Evolutionary conservation across 352 stramenopile genomes (phyloP), one percentile per base, ranked within the genome.

Genomic region (Phytophthora citrophthora): DNA sequence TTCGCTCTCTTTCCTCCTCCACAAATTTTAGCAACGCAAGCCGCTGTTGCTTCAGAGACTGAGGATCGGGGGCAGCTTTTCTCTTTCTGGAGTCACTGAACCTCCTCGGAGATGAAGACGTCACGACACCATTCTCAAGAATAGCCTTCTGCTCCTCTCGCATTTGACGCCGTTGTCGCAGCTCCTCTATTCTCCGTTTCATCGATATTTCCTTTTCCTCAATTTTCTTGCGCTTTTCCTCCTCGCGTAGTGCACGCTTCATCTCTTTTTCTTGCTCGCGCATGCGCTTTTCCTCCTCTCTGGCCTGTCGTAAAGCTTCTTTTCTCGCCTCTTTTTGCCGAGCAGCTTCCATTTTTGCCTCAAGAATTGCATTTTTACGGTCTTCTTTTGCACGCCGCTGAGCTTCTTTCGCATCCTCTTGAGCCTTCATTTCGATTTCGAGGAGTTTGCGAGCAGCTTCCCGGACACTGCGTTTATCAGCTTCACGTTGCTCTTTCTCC

Each of bases 381-480:
- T 89, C 79, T 64, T 91, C 85, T 40, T 85, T 87, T 32, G 85
- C 82, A 49, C 76, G 74, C 18, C 75, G 72, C 45, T 89, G 80
- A 9, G 75, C 82, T 54, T 90, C 81, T 54, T 91, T 93, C 3
- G 80, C 81, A 55, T 90, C 80, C 70, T 91, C 81, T 68, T 92
- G 81, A 9, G 71, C 81, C 48, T 91, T 91, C 65, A 92, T 77
- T 61, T 93, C 83, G 39, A 90, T 90, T 44, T 93, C 81, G 12
- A 93, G 46, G 0, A 91, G 64, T 55, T 88, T 88, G 3, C 83
- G 77, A 5, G 85, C 83, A 26, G 80, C 80, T 54, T 93, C 80
- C 20, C 85, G 79, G 5, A 93, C 84, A 6, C 80, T 89, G 31
- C 75, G 72, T 52, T 86, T 90, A 62, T 91, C 84, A 26, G 81